These are phyloP conservation scores for Centella asiatica DNA, from an alignment of 129 eudicot species.

Conservation along the genomic window DNA sequence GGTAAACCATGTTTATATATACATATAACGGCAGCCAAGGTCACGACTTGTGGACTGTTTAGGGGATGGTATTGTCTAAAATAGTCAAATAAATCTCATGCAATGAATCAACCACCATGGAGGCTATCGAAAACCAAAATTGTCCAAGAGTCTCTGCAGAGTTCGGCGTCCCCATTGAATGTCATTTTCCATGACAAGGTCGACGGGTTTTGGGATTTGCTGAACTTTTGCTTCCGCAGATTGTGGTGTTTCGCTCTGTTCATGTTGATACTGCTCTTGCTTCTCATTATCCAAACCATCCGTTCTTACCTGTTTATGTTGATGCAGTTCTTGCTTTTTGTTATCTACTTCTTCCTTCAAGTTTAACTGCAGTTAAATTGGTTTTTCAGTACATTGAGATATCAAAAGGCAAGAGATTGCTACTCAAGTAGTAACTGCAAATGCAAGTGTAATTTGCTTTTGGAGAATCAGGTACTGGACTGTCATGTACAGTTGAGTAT, in stretches of 20 bases:
- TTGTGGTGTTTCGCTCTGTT: conserved; percentile 6
- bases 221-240: background rate
- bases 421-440: background rate
- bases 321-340: background rate
- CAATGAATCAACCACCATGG: background rate
- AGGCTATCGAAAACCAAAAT: conserved; percentile 16
- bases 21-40: background rate
- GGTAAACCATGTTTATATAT: background rate
- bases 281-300: background rate
- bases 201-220: background rate
- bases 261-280: background rate
- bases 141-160: conserved; percentile 20
- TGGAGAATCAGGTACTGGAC: background rate
- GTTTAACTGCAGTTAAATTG: conserved; percentile 9
- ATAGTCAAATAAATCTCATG: background rate
- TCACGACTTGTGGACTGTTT: background rate
- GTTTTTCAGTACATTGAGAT: background rate
- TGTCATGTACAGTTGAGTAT: no score
- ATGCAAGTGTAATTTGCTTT: no score
- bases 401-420: background rate
- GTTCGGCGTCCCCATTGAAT: conserved; percentile 30
- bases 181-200: conserved; percentile 15
- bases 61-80: background rate
- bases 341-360: conserved; percentile 3
- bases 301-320: background rate